Percentiles rank a stretch among this genome's conserved stretches.
Conservation (phyloP, 331 rosid genomes). For the Dryas integrifolia region DNA sequence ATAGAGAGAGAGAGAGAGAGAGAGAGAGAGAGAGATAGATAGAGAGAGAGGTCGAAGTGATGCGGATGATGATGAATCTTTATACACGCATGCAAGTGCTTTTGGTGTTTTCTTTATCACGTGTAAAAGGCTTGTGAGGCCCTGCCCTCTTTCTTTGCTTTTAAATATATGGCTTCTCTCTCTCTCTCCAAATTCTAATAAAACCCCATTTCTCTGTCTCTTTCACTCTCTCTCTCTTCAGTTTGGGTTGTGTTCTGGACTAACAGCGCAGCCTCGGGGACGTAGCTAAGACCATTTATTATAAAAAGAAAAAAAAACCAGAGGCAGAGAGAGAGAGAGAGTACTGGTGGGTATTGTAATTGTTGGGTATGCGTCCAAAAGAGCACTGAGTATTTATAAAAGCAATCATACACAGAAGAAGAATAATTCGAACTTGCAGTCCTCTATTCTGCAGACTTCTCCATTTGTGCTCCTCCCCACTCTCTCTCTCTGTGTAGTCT, state of each 20-base stretch:
- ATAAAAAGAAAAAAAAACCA: constrained; percentile 4
- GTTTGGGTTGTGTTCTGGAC: constrained; percentile 31
- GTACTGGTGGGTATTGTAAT: background rate
- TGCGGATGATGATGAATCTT: constrained; percentile 76
- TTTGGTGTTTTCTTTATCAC: constrained; percentile 87
- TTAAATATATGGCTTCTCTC: constrained; percentile 34
- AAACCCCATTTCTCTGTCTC: constrained; percentile 4
- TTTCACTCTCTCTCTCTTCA: constrained; percentile 19
- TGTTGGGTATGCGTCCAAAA: constrained; percentile 49
- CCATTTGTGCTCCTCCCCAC: constrained; percentile 33
- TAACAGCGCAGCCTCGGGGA: constrained; percentile 75
- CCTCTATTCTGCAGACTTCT: constrained; percentile 56
- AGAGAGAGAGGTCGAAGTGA: constrained; percentile 18
- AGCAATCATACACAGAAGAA: constrained; percentile 79
- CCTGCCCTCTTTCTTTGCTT: constrained; percentile 34
- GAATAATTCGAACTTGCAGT: constrained; percentile 92
- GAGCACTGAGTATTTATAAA: constrained; percentile 52
- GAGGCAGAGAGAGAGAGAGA: constrained; percentile 6
- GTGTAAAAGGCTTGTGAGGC: constrained; percentile 65
- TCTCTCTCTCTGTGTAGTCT: constrained; percentile 25
- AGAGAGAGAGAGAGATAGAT: constrained; percentile 6
- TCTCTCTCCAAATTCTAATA: constrained; percentile 23
- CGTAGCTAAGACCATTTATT: constrained; percentile 39
- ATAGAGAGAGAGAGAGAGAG: background rate
- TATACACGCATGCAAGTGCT: constrained; percentile 94